phyloP scores from a whole-genome alignment of 371 early-diverging fungal species.

The Syncephalis fuscata region DNA sequence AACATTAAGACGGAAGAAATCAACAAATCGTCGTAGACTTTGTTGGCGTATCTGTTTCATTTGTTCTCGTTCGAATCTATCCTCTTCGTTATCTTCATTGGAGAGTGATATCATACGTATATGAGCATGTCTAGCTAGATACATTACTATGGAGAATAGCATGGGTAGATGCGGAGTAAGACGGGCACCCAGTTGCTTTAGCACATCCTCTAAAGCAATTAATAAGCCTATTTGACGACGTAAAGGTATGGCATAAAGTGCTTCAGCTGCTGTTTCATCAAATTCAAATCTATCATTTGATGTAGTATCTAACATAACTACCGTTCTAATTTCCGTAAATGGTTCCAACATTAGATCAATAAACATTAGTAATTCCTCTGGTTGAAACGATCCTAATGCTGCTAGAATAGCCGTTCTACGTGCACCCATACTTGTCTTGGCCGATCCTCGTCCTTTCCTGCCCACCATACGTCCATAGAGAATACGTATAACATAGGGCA shows the following conservation, averaged over 20 bases:
- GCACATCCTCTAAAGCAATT: conserved; percentile 53
- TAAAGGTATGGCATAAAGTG: conserved; percentile 17
- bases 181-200: conserved; percentile 62
- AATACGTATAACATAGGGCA: conserved; percentile 63
- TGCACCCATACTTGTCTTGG: conserved; percentile 39
- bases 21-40: conserved; percentile 54
- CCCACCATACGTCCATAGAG: conserved; percentile 80
- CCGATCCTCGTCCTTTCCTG: conserved; percentile 39
- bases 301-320: background rate
- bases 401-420: conserved; percentile 66
- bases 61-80: conserved; percentile 17
- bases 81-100: conserved; percentile 1
- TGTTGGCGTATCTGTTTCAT: conserved; percentile 43
- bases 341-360: conserved; percentile 65
- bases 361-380: conserved; percentile 47
- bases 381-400: conserved; percentile 45
- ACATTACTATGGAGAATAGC: conserved; percentile 45
- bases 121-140: conserved; percentile 40
- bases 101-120: conserved; percentile 11
- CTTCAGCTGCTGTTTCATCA: conserved; percentile 7
- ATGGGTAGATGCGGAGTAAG: conserved; percentile 48
- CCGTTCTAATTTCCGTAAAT: conserved; percentile 18
- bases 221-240: conserved; percentile 70
- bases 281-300: background rate
- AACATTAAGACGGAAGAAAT: conserved; percentile 49